phyloP scores from a whole-genome alignment of 306 rosid species.

The Crotalaria pallida region DNA sequence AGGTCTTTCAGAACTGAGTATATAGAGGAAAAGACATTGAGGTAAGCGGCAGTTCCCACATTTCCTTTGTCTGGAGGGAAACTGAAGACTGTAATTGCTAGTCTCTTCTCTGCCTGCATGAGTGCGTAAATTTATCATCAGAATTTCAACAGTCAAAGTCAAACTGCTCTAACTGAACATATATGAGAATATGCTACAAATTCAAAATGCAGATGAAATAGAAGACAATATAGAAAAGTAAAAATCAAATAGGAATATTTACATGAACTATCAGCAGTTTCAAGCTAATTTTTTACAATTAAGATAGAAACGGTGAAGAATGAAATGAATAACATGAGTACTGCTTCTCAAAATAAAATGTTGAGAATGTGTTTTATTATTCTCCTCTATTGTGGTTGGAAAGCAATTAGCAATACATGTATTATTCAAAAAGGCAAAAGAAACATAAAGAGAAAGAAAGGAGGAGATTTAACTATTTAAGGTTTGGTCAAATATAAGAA shows the following conservation, averaged over 20 bases:
- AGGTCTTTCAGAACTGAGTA: slow-evolving; percentile 84
- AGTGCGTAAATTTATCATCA: slow-evolving; percentile 9
- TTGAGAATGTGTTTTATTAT: not conserved
- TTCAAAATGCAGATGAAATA: not conserved
- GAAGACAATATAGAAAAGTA: not conserved
- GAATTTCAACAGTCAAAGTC: slow-evolving; percentile 13
- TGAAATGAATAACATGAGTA: not conserved
- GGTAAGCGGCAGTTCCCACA: slow-evolving; percentile 96
- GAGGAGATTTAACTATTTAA: not conserved
- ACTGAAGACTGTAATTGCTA: slow-evolving; percentile 95
- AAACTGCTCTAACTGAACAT: not conserved
- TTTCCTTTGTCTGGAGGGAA: slow-evolving; percentile 99
- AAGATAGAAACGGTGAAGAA: slow-evolving; percentile 1
- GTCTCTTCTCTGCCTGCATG: slow-evolving; percentile 71
- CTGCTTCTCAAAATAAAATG: not conserved
- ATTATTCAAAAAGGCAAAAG: not conserved
- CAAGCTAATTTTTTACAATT: not conserved
- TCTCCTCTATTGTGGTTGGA: not conserved
- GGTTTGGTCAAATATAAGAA: not conserved
- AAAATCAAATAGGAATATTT: not conserved
- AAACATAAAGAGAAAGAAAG: not conserved
- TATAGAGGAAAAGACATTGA: slow-evolving; percentile 90
- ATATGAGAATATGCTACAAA: slow-evolving; percentile 7
- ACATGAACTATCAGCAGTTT: not conserved
- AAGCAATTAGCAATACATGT: not conserved